Percentiles rank a stretch among this genome's conserved stretches.
Evolutionary conservation across 768 basidiomycete species (phyloP).

Genomic region (Hypholoma fasciculare): DNA sequence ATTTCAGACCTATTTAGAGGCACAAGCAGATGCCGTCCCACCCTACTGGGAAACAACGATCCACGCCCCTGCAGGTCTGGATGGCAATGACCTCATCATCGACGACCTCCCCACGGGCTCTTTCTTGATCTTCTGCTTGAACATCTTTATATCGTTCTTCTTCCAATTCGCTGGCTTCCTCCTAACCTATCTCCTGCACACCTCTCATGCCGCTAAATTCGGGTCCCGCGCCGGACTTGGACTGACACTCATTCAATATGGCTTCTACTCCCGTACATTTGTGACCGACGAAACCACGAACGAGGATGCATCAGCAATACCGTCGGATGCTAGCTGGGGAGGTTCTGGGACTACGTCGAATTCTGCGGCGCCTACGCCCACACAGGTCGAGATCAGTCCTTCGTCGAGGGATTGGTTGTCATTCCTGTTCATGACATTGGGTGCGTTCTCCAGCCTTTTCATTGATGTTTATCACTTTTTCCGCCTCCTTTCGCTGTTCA

Average conservation of each 20-base stretch:
- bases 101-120: conserved; percentile 90
- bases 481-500: neutral
- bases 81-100: conserved; percentile 69
- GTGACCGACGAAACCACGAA: conserved; percentile 16
- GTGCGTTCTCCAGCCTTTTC: conserved; percentile 31
- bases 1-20: conserved; percentile 77
- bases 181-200: conserved; percentile 90
- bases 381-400: conserved; percentile 31
- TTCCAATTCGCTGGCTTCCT: conserved; percentile 97
- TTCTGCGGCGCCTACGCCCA: conserved; percentile 13
- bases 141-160: conserved; percentile 86
- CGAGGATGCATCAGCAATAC: neutral
- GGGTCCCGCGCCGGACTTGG: conserved; percentile 96
- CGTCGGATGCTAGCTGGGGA: conserved; percentile 8
- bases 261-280: conserved; percentile 64
- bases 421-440: conserved; percentile 89
- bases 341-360: conserved; percentile 5
- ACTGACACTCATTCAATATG: conserved; percentile 91
- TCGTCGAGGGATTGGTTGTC: conserved; percentile 85
- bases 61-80: conserved; percentile 66
- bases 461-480: neutral
- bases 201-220: conserved; percentile 89
- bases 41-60: conserved; percentile 98
- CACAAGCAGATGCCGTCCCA: conserved; percentile 88
- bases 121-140: conserved; percentile 68